These are phyloP conservation scores for Eimeria falciformis DNA, from an alignment of 169 alveolate genomes.

Conservation along the genomic window DNA sequence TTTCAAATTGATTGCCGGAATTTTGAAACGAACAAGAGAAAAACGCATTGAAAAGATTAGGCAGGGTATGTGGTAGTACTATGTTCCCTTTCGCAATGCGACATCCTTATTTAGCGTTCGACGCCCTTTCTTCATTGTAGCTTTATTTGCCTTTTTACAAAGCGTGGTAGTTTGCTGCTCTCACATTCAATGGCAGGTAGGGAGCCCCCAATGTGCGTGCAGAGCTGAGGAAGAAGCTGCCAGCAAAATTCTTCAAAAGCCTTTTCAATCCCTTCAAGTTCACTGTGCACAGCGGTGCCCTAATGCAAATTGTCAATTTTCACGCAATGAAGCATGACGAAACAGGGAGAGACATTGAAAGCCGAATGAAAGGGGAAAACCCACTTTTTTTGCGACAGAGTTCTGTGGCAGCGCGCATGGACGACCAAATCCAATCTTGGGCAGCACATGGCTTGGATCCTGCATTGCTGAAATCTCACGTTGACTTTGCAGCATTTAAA, in stretches of 20 bases:
- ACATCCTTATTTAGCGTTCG: background rate
- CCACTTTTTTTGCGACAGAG: conserved; percentile 11
- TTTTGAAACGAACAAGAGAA: conserved; percentile 51
- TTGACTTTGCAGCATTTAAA: conserved; percentile 55
- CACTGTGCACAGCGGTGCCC: conserved; percentile 76
- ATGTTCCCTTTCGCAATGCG: background rate
- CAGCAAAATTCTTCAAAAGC: conserved; percentile 21
- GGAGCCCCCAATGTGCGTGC: background rate
- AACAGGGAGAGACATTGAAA: conserved; percentile 15
- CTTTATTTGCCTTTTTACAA: no score
- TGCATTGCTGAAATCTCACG: conserved; percentile 59
- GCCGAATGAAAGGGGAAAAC: background rate
- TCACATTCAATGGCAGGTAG: no score
- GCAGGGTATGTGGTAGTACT: background rate
- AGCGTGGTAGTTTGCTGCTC: no score
- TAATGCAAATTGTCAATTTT: conserved; percentile 64
- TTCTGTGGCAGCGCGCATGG: conserved; percentile 51
- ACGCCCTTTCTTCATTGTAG: no score
- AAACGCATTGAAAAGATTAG: conserved; percentile 19
- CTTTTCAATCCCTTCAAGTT: conserved; percentile 49
- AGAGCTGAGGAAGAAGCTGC: conserved; percentile 49
- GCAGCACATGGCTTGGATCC: conserved; percentile 62
- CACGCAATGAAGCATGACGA: conserved; percentile 73
- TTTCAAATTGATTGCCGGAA: conserved; percentile 55
- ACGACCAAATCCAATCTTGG: conserved; percentile 62